These are phyloP conservation scores for Niebla homalea DNA, from an alignment of 495 filamentous ascomycete genomes.

Conservation along the genomic window DNA sequence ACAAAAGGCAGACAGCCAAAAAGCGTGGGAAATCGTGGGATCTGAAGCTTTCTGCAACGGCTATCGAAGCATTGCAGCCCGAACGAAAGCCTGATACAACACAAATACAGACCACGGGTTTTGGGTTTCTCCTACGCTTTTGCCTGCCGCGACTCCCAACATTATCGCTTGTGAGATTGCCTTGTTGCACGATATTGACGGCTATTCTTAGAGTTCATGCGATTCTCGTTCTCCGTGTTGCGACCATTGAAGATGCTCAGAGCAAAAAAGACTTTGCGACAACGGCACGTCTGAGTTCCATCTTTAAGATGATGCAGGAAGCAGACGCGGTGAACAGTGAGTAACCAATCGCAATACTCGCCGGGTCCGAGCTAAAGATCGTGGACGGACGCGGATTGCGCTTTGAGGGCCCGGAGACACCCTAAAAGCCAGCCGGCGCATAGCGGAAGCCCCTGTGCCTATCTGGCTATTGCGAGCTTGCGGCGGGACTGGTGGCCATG, in stretches of 20 bases:
- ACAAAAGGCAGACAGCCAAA: too few relatives aligned
- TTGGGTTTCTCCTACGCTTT: not conserved
- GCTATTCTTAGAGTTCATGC: too few relatives aligned
- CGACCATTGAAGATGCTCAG: not conserved
- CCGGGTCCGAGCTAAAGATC: not conserved
- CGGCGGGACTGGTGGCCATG: not conserved
- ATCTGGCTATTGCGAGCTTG: not conserved
- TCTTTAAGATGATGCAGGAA: not conserved
- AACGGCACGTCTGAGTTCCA: not conserved
- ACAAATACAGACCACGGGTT: not conserved
- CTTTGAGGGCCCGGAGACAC: not conserved
- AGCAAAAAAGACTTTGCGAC: not conserved
- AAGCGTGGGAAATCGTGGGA: not conserved
- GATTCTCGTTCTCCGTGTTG: not conserved
- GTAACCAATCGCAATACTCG: slow-evolving; percentile 5
- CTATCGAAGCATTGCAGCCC: slow-evolving; percentile 6
- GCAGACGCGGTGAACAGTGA: not conserved
- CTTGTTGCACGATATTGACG: not conserved
- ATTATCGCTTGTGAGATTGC: not conserved
- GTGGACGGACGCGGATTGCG: not conserved
- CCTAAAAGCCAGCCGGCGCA: not conserved
- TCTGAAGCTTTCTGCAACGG: not conserved
- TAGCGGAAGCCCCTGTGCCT: not conserved
- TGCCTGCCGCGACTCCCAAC: not conserved
- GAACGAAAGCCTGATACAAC: slow-evolving; percentile 1